A percentile compares a stretch with the other conserved stretches of the same genome.
Evolutionary conservation across 2,329 filamentous ascomycete genomes (phyloP).

Genomic region (Esteya vermicola): DNA sequence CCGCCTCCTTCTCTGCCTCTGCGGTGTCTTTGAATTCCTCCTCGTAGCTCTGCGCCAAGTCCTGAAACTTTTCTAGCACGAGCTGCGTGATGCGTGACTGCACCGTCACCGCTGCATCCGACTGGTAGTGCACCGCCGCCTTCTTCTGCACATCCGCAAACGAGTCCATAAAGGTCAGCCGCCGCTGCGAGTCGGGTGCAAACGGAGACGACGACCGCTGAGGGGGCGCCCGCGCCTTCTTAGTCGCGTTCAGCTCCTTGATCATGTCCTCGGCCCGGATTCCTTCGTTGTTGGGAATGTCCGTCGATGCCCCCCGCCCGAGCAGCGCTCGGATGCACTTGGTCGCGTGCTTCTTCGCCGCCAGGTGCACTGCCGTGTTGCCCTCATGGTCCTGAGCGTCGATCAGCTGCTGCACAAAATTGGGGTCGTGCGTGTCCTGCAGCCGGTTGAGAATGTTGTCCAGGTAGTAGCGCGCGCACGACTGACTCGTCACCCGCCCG

Average conservation of each 20-base stretch:
- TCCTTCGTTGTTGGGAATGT: slow-evolving; percentile 69
- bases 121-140: slow-evolving; percentile 32
- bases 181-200: slow-evolving; percentile 46
- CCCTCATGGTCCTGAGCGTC: slow-evolving; percentile 75
- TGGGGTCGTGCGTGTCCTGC: slow-evolving; percentile 59
- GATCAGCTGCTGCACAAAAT: slow-evolving; percentile 63
- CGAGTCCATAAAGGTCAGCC: slow-evolving; percentile 37
- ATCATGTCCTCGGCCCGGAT: slow-evolving; percentile 78
- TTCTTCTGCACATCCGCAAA: slow-evolving; percentile 28
- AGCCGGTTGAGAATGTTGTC: slow-evolving; percentile 83
- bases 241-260: slow-evolving; percentile 54
- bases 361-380: slow-evolving; percentile 68
- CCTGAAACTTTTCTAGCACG: slow-evolving; percentile 58
- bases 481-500: slow-evolving; percentile 67
- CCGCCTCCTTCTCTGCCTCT: slow-evolving; percentile 52
- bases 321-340: slow-evolving; percentile 76
- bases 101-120: slow-evolving; percentile 53
- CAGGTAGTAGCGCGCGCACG: slow-evolving; percentile 83
- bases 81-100: slow-evolving; percentile 55
- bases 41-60: slow-evolving; percentile 57
- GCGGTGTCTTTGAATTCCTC: slow-evolving; percentile 64
- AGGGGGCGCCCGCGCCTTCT: slow-evolving; percentile 50
- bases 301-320: slow-evolving; percentile 66
- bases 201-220: slow-evolving; percentile 65
- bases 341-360: slow-evolving; percentile 69